Evolutionary conservation across 805 yeast species (phyloP), one percentile per base, ranked within the genome.

Genomic region (Metschnikowia dekortorum): DNA sequence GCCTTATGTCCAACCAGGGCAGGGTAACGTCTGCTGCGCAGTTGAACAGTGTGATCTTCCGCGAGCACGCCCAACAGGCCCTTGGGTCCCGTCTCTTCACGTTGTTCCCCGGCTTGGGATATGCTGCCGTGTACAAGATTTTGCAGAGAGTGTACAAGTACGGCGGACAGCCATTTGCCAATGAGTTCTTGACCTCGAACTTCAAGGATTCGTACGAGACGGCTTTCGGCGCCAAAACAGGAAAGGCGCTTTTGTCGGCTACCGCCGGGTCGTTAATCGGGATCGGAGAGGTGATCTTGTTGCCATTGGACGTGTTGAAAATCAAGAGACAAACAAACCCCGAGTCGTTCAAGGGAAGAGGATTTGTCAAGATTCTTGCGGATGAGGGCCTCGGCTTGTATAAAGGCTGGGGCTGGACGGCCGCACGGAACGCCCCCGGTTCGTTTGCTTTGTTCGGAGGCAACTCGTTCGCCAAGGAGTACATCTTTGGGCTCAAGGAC

Each of bases 341-440:
- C n/a, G 99, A 92, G 72, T 76, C 98, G n/a, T 94, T 94, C 82
- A 86, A 84, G 71, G 99, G 99, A 61, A 87, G 99, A 76, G 98
- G 99, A 9, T 91, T 94, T 74, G 53, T 91, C 59, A 86, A 81
- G 70, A 89, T 94, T 63, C 67, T 94, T 53, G 65, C 76, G 49
- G 99, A 94, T 66, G 99, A 94, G 74, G 98, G 99, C 16, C 79
- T 89, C 52, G 89, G 94, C 26, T 78, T 94, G 60, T 94, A 94
- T 76, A 81, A 97, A 68, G 99, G 99, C 58, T 91, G 97, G 96
- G 98, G 97, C 52, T 94, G 99, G 99, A 94, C 99, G 53, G 96
- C 96, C 60, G 99, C 99, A 40, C 86, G 99, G 81, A 94, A 94
- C 68, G 97, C 98, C 2, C 99, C 99, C 36, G 99, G 99, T 53